These are phyloP conservation scores for Ustilago nuda DNA, from an alignment of 1,284 basidiomycete species.

Conservation along the genomic window DNA sequence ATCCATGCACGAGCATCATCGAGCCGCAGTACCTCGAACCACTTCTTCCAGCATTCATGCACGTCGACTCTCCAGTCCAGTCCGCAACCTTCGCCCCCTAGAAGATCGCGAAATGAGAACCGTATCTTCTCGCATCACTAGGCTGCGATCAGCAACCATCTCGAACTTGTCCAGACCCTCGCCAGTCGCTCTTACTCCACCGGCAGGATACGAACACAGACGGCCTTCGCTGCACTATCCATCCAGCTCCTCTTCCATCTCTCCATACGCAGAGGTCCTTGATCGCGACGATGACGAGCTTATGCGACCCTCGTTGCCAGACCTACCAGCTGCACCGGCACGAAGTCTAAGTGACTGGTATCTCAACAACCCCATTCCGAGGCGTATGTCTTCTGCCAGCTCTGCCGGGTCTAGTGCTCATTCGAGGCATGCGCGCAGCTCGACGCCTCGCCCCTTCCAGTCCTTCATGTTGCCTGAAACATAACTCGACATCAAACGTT, in stretches of 20 bases:
- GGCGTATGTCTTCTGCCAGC: conserved; percentile 6
- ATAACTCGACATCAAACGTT: not conserved
- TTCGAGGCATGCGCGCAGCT: not conserved
- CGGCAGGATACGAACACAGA: not conserved
- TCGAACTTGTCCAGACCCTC: conserved; percentile 9
- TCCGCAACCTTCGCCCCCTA: not conserved
- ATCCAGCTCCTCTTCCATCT: not conserved
- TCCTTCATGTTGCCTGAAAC: not conserved
- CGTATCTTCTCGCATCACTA: not conserved
- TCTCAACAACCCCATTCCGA: conserved; percentile 34
- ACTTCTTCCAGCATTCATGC: not conserved
- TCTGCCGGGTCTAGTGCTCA: not conserved
- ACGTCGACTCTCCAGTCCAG: conserved; percentile 19
- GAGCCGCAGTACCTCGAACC: not conserved
- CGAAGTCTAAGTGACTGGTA: conserved; percentile 41
- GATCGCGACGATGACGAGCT: not conserved
- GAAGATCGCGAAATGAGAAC: not conserved
- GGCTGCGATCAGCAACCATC: conserved; percentile 33
- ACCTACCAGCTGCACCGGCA: conserved; percentile 3
- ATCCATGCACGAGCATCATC: not conserved
- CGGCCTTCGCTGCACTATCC: not conserved
- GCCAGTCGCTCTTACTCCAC: not conserved
- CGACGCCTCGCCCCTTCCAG: not conserved
- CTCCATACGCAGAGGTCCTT: not conserved
- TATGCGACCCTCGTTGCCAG: conserved; percentile 10